Percentiles rank a stretch among this genome's conserved stretches.
Evolutionary conservation across 768 basidiomycete species (phyloP).

Genomic region (Kwoniella sp.): DNA sequence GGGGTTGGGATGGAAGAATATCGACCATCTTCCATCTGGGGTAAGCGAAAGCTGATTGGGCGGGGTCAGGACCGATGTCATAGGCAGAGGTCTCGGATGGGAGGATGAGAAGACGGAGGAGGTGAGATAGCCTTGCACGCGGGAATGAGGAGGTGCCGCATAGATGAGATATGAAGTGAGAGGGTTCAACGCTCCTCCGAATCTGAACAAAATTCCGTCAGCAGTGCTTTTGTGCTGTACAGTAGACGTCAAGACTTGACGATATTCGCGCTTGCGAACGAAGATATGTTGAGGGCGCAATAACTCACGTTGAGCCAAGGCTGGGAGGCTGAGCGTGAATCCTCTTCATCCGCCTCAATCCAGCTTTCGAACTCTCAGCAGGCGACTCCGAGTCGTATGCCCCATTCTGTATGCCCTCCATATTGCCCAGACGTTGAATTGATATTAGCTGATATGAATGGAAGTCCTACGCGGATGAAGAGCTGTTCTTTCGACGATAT

Average conservation of each 20-base stretch:
- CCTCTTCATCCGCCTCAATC: slow-evolving; percentile 32
- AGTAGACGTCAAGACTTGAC: no score
- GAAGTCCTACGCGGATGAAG: no score
- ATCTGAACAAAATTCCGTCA: no score
- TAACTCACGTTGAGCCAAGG: slow-evolving; percentile 16
- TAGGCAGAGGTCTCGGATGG: slow-evolving; percentile 28
- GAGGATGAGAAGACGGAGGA: slow-evolving; percentile 25
- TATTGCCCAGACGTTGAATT: neutral
- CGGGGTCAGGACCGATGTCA: slow-evolving; percentile 28
- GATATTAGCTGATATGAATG: no score
- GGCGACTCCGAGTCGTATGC: neutral
- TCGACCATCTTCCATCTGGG: slow-evolving; percentile 29
- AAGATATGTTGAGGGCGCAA: neutral
- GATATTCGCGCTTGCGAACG: no score
- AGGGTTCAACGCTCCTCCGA: slow-evolving; percentile 27
- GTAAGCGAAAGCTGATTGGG: slow-evolving; percentile 27
- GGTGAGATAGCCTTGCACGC: slow-evolving; percentile 22
- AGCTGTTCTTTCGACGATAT: no score
- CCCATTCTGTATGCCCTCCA: neutral
- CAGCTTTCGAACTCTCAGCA: slow-evolving; percentile 40
- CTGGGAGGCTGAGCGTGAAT: slow-evolving; percentile 16
- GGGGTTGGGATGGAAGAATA: slow-evolving; percentile 38
- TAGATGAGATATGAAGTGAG: slow-evolving; percentile 34
- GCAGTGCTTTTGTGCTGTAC: no score
- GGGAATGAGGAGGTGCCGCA: slow-evolving; percentile 16